Base-by-base conservation (phyloP, 768 basidiomycete genomes). In the Mycena pura region DNA sequence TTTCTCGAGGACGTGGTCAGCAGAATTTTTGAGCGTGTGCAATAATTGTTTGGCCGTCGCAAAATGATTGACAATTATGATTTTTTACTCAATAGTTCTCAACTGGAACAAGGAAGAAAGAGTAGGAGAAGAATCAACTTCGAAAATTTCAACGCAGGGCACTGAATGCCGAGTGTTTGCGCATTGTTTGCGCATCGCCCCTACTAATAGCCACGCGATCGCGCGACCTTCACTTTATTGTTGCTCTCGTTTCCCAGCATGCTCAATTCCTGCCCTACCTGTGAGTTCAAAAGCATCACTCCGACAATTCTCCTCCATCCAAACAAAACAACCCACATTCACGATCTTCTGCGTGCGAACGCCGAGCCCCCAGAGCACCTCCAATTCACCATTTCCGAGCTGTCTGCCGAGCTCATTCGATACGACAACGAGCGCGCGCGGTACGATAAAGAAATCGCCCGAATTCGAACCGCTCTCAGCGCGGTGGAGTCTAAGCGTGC, bases 1-100 rank as follows among this genome's bases (percentile, higher is more conserved):
- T 64, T 60, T 27, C 53, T 51, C n/a, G 54, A 64, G 44, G 58
- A 56, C 31, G 62, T 63, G 13, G 39, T 63, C 13, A 25, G 45
- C 6, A 17, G 22, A 31, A 63, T 63, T 21, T 28, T 63, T 27
- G 5, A n/a, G 22, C 45, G 62, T 7, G 57, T 58, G 19, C 34
- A 17, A 36, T 36, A n/a, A n/a, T n/a, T n/a, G n/a, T n/a, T n/a
- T n/a, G n/a, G n/a, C n/a, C n/a, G n/a, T n/a, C n/a, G n/a, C n/a
- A n/a, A n/a, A n/a, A n/a, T n/a, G n/a, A n/a, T n/a, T n/a, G n/a
- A n/a, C n/a, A n/a, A n/a, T n/a, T n/a, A n/a, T n/a, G n/a, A n/a
- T n/a, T n/a, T n/a, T n/a, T n/a, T n/a, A n/a, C n/a, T n/a, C n/a
- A n/a, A n/a, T n/a, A n/a, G n/a, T n/a, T n/a, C n/a, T n/a, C n/a